phyloP scores from a whole-genome alignment of 768 basidiomycete genomes.

The Lentinula edodes region DNA sequence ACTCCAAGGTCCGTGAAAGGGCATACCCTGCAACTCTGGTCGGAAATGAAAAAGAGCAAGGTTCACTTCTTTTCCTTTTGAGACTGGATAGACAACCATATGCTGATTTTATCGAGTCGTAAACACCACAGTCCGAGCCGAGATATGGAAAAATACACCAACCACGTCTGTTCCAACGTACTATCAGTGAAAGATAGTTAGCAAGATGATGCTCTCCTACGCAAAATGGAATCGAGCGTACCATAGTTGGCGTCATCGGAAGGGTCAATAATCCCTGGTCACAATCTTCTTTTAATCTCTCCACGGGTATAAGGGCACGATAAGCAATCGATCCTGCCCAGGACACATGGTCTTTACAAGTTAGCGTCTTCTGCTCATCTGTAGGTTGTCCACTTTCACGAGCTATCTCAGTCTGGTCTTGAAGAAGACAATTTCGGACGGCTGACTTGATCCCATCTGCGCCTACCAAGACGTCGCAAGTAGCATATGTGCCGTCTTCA shows the following conservation, averaged over 20 bases:
- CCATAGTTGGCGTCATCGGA: not conserved
- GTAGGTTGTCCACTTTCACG: not conserved
- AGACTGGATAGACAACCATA: conserved; percentile 35
- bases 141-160: not conserved
- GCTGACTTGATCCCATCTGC: conserved; percentile 38
- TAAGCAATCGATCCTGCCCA: conserved; percentile 31
- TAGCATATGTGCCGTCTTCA: conserved; percentile 26
- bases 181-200: conserved; percentile 4
- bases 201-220: not conserved
- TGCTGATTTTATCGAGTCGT: conserved; percentile 21
- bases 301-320: conserved; percentile 25
- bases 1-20: conserved; percentile 23
- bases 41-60: conserved; percentile 28
- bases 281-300: conserved; percentile 13
- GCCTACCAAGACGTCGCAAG: conserved; percentile 36
- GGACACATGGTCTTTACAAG: conserved; percentile 20
- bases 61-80: conserved; percentile 32
- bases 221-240: not conserved
- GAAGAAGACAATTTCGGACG: conserved; percentile 21
- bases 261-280: not conserved
- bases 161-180: conserved; percentile 13
- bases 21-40: conserved; percentile 24
- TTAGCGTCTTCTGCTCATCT: conserved; percentile 13
- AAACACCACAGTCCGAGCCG: not conserved
- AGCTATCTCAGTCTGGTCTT: conserved; percentile 9